Conservation (phyloP, 1,284 basidiomycete genomes). For the Ustilago tritici region DNA sequence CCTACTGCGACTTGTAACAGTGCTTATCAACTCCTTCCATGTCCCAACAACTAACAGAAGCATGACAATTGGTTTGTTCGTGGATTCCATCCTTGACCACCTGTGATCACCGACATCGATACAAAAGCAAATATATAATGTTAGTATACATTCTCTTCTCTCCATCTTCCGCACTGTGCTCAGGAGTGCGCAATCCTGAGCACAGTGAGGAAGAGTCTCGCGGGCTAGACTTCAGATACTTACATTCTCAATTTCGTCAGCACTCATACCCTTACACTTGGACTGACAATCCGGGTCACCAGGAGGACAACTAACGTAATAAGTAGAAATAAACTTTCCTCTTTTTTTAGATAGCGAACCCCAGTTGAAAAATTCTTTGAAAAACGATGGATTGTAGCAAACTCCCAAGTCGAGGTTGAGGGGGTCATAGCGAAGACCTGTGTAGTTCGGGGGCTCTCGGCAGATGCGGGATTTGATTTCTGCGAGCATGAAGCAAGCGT, state of each 20-base stretch:
- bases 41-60: background rate
- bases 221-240: background rate
- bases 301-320: background rate
- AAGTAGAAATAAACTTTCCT: background rate
- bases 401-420: background rate
- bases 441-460: background rate
- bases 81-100: background rate
- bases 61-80: background rate
- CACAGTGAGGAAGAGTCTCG: no score
- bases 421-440: background rate
- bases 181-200: no score
- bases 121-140: background rate
- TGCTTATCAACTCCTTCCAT: background rate
- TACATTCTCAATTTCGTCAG: background rate
- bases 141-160: background rate
- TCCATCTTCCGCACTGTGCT: no score
- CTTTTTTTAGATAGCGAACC: background rate
- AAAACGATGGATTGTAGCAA: background rate
- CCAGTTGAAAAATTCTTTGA: background rate
- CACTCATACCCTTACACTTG: background rate
- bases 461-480: background rate
- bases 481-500: background rate
- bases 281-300: background rate
- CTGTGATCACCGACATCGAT: background rate
- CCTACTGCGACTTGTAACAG: background rate